Base-by-base conservation (phyloP, 2,329 filamentous ascomycete species). In the Parascedosporium putredinis region DNA sequence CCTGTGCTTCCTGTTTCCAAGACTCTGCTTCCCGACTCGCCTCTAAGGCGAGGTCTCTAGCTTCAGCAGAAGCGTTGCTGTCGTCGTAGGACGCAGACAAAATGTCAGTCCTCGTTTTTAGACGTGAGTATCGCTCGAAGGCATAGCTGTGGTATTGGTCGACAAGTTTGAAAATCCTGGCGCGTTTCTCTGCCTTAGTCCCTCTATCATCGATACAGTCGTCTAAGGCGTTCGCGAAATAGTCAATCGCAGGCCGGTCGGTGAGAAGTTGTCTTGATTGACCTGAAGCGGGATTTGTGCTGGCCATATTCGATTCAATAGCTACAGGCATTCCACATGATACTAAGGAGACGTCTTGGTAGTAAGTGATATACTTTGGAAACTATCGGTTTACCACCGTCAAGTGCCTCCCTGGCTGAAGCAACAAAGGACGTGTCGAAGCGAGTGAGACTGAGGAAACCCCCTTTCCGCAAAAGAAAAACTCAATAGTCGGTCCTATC, bases 1-100 rank as follows among this genome's bases (percentile, higher is more conserved):
- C 93, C 58, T 94, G 88, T 36, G 83, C 80, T 66, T 98, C 93
- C 55, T 85, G 76, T 64, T 94, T 82, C 74, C 88, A 84, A 31
- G 27, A 27, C 10, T 24, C 16, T 54, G 60, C 45, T 56, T 59
- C 45, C 64, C 58, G 12, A 60, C 57, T 16, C 14, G 52, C 27
- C 4, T 57, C 50, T 54, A 54, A 36, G 57, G 58, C 51, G 55
- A 56, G 43, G 52, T 55, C 33, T 16, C 33, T 31, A 23, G 4
- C 36, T 31, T 9, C 24, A 20, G 4, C 42, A 29, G n/a, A 29
- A 16, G n/a, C 23, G 29, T 23, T 5, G 34, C 23, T 8, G n/a
- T n/a, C n/a, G n/a, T n/a, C n/a, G n/a, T n/a, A n/a, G n/a, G n/a
- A n/a, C n/a, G n/a, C n/a, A n/a, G 23, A 29, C 5, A 9, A 31